phyloP scores from a whole-genome alignment of 345 rosid genomes.

The Populus simonii region DNA sequence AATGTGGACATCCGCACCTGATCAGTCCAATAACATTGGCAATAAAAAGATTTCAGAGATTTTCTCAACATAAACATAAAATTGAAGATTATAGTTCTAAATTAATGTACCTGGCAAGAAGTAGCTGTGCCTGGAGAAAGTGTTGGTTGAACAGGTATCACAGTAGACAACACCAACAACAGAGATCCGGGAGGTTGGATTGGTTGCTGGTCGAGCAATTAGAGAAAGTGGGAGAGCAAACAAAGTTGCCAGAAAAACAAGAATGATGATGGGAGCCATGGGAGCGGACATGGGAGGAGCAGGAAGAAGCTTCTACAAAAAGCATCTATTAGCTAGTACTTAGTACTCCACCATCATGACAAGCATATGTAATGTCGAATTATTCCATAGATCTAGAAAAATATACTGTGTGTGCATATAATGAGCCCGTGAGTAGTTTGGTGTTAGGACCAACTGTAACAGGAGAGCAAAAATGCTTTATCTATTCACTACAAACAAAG shows the following conservation, averaged over 20 bases:
- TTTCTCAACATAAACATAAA: background rate
- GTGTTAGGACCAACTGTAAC: conserved; percentile 46
- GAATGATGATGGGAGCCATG: conserved; percentile 43
- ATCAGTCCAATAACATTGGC: background rate
- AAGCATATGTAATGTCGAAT: conserved; percentile 2
- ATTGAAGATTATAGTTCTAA: background rate
- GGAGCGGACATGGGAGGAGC: conserved; percentile 34
- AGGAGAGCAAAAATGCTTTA: conserved; percentile 22
- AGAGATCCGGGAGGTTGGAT: conserved; percentile 53
- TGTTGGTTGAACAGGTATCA: conserved; percentile 58
- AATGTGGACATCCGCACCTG: conserved; percentile 72
- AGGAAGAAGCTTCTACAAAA: conserved; percentile 36
- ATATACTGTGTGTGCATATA: conserved; percentile 25
- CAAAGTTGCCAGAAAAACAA: conserved; percentile 37
- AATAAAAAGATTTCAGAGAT: background rate
- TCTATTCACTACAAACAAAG: conserved; percentile 67
- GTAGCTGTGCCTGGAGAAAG: conserved; percentile 75
- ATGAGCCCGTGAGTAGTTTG: conserved; percentile 64
- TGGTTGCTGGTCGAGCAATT: conserved; percentile 15
- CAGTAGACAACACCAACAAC: conserved; percentile 80
- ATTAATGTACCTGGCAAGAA: conserved; percentile 70
- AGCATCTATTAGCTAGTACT: background rate
- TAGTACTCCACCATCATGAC: conserved; percentile 3
- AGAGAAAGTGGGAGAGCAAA: conserved; percentile 26
- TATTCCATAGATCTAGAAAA: conserved; percentile 6